Conservation (phyloP, 331 rosid species). For the Malus hybrid region DNA sequence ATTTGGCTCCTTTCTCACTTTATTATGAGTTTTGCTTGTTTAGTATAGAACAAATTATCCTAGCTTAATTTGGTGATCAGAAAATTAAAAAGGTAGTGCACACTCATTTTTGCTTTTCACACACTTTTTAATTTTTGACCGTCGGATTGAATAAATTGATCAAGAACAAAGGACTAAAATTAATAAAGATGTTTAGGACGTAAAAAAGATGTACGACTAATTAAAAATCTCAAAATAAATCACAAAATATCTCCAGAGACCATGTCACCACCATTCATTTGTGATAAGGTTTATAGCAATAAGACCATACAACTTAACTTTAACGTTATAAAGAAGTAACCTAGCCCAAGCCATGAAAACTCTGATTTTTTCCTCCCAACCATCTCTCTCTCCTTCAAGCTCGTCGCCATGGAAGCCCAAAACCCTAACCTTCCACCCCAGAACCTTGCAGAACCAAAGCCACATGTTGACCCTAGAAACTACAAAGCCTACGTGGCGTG, state of each 20-base stretch:
- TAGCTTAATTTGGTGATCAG: neutral
- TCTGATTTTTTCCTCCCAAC: slow-evolving; percentile 31
- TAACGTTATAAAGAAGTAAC: neutral
- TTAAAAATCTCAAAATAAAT: too few relatives aligned
- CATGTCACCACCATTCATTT: slow-evolving; percentile 26
- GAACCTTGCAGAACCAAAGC: slow-evolving; percentile 9
- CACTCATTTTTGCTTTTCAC: too few relatives aligned
- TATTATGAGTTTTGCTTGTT: neutral
- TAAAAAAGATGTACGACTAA: too few relatives aligned
- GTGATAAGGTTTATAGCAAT: slow-evolving; percentile 46
- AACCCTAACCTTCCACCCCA: slow-evolving; percentile 18
- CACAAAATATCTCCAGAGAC: slow-evolving; percentile 19
- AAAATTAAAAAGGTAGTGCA: too few relatives aligned
- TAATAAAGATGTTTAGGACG: too few relatives aligned
- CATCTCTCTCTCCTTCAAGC: slow-evolving; percentile 28
- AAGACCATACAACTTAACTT: slow-evolving; percentile 14
- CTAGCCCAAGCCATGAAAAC: slow-evolving; percentile 44
- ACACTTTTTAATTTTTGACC: too few relatives aligned
- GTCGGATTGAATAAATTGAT: too few relatives aligned
- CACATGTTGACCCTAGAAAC: too few relatives aligned
- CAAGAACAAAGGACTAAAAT: too few relatives aligned
- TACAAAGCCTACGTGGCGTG: too few relatives aligned
- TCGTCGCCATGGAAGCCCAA: slow-evolving; percentile 43
- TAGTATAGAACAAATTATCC: neutral
- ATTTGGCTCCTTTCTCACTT: neutral